Conservation (phyloP, 1,284 basidiomycete species). For the Thelephora terrestris region DNA sequence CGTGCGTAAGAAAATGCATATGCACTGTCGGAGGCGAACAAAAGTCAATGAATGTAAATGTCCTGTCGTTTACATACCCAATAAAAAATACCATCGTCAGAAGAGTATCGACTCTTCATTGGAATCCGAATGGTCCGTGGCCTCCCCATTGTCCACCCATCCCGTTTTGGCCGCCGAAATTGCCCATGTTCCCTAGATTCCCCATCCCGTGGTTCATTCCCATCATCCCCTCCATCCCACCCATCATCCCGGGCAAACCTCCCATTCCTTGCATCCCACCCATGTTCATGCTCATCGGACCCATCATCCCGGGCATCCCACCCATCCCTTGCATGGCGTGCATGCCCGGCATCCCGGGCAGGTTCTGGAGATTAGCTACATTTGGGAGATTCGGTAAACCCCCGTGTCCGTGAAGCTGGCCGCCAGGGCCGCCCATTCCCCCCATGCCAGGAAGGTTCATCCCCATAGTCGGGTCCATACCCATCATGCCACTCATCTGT, state of each 20-base stretch:
- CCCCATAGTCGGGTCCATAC: constrained; percentile 3
- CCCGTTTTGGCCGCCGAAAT: constrained; percentile 5
- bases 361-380: constrained; percentile 2
- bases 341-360: constrained; percentile 4
- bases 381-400: constrained; percentile 6
- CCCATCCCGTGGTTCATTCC: constrained; percentile 26
- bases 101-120: not conserved
- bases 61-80: no score
- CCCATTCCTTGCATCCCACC: constrained; percentile 11
- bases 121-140: not conserved
- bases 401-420: not conserved
- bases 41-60: no score
- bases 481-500: constrained; percentile 15
- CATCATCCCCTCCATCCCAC: constrained; percentile 23
- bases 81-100: no score
- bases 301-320: constrained; percentile 13
- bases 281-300: constrained; percentile 16
- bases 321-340: constrained; percentile 14
- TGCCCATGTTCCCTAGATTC: constrained; percentile 14
- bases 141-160: constrained; percentile 4
- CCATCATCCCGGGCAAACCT: constrained; percentile 29
- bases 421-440: constrained; percentile 9
- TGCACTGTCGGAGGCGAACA: no score
- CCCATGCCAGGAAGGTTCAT: constrained; percentile 3
- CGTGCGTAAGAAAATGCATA: no score